phyloP scores from a whole-genome alignment of 139 green algal genomes.

The Auxenochlorella pyrenoidosa region DNA sequence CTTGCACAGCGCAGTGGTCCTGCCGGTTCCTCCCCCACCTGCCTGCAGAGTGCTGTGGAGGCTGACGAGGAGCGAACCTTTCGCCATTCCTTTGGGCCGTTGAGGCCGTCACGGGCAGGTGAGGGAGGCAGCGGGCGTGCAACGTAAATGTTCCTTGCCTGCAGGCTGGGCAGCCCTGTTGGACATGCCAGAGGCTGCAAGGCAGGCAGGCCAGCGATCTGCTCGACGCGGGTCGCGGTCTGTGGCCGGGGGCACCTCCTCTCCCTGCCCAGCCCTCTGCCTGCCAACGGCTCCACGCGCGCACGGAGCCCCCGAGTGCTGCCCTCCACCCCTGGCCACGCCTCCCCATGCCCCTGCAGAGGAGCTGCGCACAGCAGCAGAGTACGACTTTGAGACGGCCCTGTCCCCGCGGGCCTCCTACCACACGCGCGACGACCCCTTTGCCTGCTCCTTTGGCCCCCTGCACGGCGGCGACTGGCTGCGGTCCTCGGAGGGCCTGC shows the following conservation, averaged over 20 bases:
- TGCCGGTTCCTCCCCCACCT: not conserved
- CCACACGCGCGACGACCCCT: conserved; percentile 5
- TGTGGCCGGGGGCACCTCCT: too few relatives aligned
- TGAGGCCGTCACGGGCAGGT: not conserved
- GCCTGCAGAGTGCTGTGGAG: not conserved
- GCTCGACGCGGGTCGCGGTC: too few relatives aligned
- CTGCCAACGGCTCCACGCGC: too few relatives aligned
- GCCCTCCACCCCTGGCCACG: not conserved
- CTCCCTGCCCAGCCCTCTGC: too few relatives aligned
- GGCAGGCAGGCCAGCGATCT: too few relatives aligned
- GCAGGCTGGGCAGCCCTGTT: too few relatives aligned
- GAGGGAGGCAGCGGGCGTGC: not conserved
- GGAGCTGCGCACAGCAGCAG: not conserved
- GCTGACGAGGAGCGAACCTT: conserved; percentile 1
- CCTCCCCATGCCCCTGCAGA: not conserved
- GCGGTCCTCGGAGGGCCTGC: not conserved
- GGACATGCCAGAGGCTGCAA: too few relatives aligned
- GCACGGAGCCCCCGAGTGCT: too few relatives aligned
- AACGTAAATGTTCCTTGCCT: not conserved
- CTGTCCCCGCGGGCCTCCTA: not conserved
- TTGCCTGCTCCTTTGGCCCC: not conserved
- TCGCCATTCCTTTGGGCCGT: not conserved
- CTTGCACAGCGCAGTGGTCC: not conserved
- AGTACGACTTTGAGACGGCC: conserved; percentile 22
- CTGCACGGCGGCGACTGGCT: not conserved